Base-by-base conservation (phyloP, 495 filamentous ascomycete genomes). In the Penicillium atrosanguineum region DNA sequence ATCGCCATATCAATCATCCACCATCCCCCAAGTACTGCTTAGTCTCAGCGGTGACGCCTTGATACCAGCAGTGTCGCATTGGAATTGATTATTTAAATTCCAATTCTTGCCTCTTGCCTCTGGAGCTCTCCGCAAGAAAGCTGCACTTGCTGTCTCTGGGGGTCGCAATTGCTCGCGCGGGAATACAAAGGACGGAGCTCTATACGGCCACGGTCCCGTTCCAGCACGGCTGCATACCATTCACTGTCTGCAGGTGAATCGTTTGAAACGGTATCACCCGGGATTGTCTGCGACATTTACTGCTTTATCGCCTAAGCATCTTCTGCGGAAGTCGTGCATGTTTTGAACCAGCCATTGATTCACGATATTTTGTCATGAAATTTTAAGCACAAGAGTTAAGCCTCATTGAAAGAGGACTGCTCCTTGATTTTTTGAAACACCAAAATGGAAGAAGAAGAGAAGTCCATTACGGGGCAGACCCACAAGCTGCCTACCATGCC, bases 381-480 rank as follows among this genome's bases (percentile, higher is more conserved):
- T 37, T 47, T 43, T 64, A 64, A 48, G 55, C 47, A 37, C 34
- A 31, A 52, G 12, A 7, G 11, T 8, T 28, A 40, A 29, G 23
- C 26, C 28, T 31, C 43, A 44, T 40, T 19, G 11, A 36, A 59
- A 56, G 29, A n/a, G 41, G 38, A 12, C 26, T 44, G 43, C 20
- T 51, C 2, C 39, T 29, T 40, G 21, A 26, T 19, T 3, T 3
- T 16, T 50, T 23, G 8, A 9, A 38, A n/a, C 6, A 18, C 48
- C 47, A 57, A 41, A 5, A 74, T 74, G 69, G 69, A 66, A 44
- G 63, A 60, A 23, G 73, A 74, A 55, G 67, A 75, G 50, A 73
- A 77, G 51, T 71, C 64, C 18, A 54, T 75, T 12, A 77, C 76
- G 74, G 63, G 66, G 21, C 65, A 75, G 50, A 49, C 63, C 34